A percentile compares a stretch with the other conserved stretches of the same genome.
Conservation (phyloP, 176 grass and related monocot genomes). For the Lolium perenne region DNA sequence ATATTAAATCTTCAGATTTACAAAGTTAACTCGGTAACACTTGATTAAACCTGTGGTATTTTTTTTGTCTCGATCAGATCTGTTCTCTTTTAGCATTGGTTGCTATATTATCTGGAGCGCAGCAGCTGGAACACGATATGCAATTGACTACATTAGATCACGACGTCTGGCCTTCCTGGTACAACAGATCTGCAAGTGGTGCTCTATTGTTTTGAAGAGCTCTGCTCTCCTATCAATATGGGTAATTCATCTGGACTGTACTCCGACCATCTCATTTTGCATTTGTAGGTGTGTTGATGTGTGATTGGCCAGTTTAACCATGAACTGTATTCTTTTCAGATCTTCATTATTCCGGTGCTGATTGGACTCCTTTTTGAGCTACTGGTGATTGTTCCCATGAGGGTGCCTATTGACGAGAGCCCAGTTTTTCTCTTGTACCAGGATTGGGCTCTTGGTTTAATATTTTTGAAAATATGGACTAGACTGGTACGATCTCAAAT, state of each 20-base stretch:
- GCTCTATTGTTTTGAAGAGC: conserved; percentile 83
- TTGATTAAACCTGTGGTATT: conserved; percentile 12
- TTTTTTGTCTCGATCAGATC: conserved; percentile 52
- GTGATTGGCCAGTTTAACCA: conserved; percentile 25
- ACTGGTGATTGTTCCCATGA: conserved; percentile 94
- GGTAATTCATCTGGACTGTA: conserved; percentile 54
- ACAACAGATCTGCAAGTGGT: conserved; percentile 91
- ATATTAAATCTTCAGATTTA: not conserved
- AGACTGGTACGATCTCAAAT: conserved; percentile 65
- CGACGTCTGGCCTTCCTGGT: conserved; percentile 64
- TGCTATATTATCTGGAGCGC: conserved; percentile 90
- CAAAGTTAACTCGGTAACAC: no score
- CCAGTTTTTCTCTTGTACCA: conserved; percentile 95
- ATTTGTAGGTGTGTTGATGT: not conserved
- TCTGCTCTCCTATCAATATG: conserved; percentile 89
- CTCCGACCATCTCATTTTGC: conserved; percentile 4
- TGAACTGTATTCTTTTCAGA: conserved; percentile 50
- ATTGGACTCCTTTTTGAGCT: conserved; percentile 97
- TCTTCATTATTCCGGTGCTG: conserved; percentile 90
- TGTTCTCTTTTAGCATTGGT: conserved; percentile 97
- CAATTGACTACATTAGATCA: conserved; percentile 84
- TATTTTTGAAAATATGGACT: conserved; percentile 99
- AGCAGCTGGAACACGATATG: conserved; percentile 76
- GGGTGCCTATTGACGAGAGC: conserved; percentile 97
- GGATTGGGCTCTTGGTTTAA: conserved; percentile 96